phyloP scores from a whole-genome alignment of 495 filamentous ascomycete genomes.

The Hypoxylon trugodes region DNA sequence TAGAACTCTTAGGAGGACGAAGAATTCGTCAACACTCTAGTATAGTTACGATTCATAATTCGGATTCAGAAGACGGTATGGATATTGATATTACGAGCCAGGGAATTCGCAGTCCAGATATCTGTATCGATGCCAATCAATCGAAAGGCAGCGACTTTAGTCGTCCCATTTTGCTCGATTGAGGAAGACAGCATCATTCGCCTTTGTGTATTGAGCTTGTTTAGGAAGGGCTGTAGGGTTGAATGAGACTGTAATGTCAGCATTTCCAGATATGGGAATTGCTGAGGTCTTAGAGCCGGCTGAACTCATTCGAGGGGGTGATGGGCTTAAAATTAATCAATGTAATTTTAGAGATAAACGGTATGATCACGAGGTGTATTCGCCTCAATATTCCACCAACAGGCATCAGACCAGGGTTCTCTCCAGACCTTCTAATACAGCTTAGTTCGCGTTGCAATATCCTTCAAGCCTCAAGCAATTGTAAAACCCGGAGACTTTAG shows the following conservation, averaged over 20 bases:
- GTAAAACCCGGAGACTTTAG: constrained; percentile 3
- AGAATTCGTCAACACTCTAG: constrained; percentile 7
- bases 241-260: too few species aligned
- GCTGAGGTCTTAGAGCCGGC: not conserved
- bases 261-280: too few species aligned
- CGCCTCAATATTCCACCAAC: too few species aligned
- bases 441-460: not conserved
- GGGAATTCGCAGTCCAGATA: constrained; percentile 1
- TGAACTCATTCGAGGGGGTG: not conserved
- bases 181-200: not conserved
- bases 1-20: constrained; percentile 22
- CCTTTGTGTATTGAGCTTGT: too few species aligned
- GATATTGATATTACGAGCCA: constrained; percentile 28
- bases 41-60: constrained; percentile 22
- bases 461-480: not conserved
- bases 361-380: too few species aligned
- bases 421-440: not conserved
- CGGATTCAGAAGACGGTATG: constrained; percentile 21
- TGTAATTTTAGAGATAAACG: not conserved
- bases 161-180: constrained; percentile 27
- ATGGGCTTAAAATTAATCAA: not conserved
- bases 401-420: too few species aligned
- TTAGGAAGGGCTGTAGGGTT: too few species aligned
- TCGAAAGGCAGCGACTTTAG: not conserved
- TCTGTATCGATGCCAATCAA: constrained; percentile 12